Base-by-base conservation (phyloP, 2,329 filamentous ascomycete genomes). In the Nigrograna mackinnonii region DNA sequence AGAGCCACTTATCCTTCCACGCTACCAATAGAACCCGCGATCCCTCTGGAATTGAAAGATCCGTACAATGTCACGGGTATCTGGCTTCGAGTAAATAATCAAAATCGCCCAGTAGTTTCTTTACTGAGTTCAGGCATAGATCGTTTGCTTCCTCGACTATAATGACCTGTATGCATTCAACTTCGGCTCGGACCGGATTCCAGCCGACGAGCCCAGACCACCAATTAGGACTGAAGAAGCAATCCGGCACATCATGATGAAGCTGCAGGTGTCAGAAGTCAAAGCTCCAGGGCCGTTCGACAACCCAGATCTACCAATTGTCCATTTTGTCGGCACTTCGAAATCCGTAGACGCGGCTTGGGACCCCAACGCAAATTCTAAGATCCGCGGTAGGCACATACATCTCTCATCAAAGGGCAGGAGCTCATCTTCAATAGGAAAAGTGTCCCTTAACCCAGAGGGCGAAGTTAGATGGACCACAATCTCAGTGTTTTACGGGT, bases 381-480 rank as follows among this genome's bases (percentile, higher is more conserved):
- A 76, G 20, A 77, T 89, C 42, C 74, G 77, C 72, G 87, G 84
- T 83, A 71, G 61, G 69, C n/a, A 17, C 6, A 12, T 17, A 13
- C 21, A 31, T 30, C 19, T 39, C 22, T 6, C 17, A 6, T 4
- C 39, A 47, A 50, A 35, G 40, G 20, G 11, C 50, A 3, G 58
- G 34, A n/a, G 11, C 34, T 30, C 13, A 79, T n/a, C 19, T 35
- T 42, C 30, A 4, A 21, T 37, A 74, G 83, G 86, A 2, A 77
- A 70, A 1, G 86, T 87, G 1, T 74, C 84, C 9, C 68, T 85
- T 50, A 91, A 86, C 0, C 75, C 75, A 9, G 78, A 88, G 49
- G 86, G 86, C 9, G 86, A 90, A 49, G 82, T 91, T 4, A 74
- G 85, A 32, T 91, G 88, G 88, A 88, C 84, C 2, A 85, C 82